Percentiles rank a stretch among this genome's conserved stretches.
These are phyloP conservation scores for Inonotus obliquus DNA, from an alignment of 1,284 basidiomycete species.

Conservation along the genomic window DNA sequence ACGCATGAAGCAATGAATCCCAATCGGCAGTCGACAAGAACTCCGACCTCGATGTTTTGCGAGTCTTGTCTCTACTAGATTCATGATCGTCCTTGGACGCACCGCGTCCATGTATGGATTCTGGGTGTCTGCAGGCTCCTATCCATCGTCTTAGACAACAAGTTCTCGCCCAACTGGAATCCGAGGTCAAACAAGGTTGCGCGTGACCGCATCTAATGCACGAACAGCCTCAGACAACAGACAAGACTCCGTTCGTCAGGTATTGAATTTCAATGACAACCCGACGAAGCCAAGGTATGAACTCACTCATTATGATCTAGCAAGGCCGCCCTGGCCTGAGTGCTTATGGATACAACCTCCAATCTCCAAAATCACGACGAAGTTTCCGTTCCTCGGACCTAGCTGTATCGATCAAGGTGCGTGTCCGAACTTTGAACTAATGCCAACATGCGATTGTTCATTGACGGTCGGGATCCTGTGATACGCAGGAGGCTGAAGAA, in stretches of 20 bases:
- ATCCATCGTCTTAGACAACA: too few species aligned
- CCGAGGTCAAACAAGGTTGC: too few species aligned
- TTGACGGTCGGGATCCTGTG: too few species aligned
- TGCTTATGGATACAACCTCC: neutral
- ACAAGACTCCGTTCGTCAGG: neutral
- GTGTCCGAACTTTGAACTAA: neutral
- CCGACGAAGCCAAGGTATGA: neutral
- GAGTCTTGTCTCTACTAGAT: too few species aligned
- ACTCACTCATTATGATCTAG: neutral
- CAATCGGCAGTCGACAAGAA: too few species aligned
- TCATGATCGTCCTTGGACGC: too few species aligned
- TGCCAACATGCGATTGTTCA: neutral
- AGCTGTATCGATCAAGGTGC: neutral
- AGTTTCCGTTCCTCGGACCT: neutral
- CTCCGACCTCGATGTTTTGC: too few species aligned
- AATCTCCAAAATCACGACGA: conserved; percentile 4
- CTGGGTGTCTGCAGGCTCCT: too few species aligned
- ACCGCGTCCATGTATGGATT: too few species aligned
- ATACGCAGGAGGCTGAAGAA: neutral
- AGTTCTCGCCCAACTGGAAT: too few species aligned
- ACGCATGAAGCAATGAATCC: too few species aligned
- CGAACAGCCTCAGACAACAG: neutral
- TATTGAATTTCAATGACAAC: neutral
- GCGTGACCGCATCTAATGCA: too few species aligned
- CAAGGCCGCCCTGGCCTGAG: neutral